Evolutionary conservation across 345 rosid genomes (phyloP), one percentile per base, ranked within the genome.

Genomic region (Hypericum perforatum): DNA sequence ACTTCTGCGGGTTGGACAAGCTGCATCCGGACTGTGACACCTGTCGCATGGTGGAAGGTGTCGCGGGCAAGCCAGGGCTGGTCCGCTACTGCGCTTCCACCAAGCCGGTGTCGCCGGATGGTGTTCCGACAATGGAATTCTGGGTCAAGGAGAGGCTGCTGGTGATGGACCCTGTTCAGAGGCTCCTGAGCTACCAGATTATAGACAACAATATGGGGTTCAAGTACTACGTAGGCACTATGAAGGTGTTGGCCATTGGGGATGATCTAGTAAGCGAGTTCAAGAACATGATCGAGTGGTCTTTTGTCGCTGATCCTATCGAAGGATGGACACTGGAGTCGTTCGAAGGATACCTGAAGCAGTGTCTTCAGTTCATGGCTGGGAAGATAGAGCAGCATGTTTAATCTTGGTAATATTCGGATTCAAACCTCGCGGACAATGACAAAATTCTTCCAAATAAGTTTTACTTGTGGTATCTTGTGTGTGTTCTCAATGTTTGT

Each of bases 91-190:
- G 81, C 29, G 70, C 72, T 15, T 11, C 73, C 53, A 39, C 64
- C 11, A 52, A 49, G 8, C 39, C 7, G 36, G 12, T 42, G 11
- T 22, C 66, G 11, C 48, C 47, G 0, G 22, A n/a, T 1, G 32
- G 54, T 37, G 9, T 40, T 3, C 62, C 29, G 51, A 37, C 41
- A 32, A 49, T 16, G 9, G 39, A 12, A 59, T 53, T 0, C 6
- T 85, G 89, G 94, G 79, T 52, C 7, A 76, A 76, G 45, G 89
- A 82, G 76, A 73, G 63, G 70, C 61, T 83, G 32, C 44, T 77
- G 45, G 51, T 40, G 64, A 77, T 86, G n/a, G 68, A 74, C 50
- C 76, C 74, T 0, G n/a, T 9, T 3, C 59, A 53, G 48, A 70
- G 69, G 69, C 73, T 77, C 37, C 53, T 80, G 10, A 75, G 75